A percentile compares a stretch with the other conserved stretches of the same genome.
phyloP scores from a whole-genome alignment of 345 rosid genomes.

The Limnanthes douglasii region DNA sequence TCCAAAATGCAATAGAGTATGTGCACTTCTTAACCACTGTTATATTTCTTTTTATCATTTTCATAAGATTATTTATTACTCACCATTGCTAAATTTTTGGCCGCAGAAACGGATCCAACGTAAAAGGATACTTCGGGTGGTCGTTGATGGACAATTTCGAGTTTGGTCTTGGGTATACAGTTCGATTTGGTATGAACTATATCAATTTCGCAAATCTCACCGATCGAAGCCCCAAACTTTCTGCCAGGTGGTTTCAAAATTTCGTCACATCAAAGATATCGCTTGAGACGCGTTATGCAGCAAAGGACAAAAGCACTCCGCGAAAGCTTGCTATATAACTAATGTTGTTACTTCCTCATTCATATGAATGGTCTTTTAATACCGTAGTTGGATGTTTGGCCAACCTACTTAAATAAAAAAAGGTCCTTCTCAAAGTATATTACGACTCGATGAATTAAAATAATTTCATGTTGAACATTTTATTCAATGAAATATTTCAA shows the following conservation, averaged over 20 bases:
- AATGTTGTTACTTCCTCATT: too few species aligned
- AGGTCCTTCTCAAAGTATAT: too few species aligned
- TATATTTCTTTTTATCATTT: neutral
- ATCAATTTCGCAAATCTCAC: slow-evolving; percentile 13
- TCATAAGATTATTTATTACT: neutral
- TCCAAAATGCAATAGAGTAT: neutral
- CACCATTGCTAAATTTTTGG: neutral
- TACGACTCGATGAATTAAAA: too few species aligned
- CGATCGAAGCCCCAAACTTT: neutral
- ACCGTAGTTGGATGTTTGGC: too few species aligned
- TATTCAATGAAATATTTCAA: too few species aligned
- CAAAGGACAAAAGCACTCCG: too few species aligned
- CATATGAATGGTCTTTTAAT: too few species aligned
- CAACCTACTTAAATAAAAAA: too few species aligned
- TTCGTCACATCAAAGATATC: too few species aligned
- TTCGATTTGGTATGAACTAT: slow-evolving; percentile 25
- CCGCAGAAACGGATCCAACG: slow-evolving; percentile 14
- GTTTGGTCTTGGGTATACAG: slow-evolving; percentile 24
- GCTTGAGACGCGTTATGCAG: too few species aligned
- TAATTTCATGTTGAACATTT: too few species aligned
- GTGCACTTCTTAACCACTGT: neutral
- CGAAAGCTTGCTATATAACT: too few species aligned
- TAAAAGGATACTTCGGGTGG: slow-evolving; percentile 42
- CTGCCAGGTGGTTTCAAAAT: slow-evolving; percentile 1
- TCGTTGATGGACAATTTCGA: slow-evolving; percentile 40